Conservation (phyloP, 345 rosid genomes). For the Dipteronia dyeriana region DNA sequence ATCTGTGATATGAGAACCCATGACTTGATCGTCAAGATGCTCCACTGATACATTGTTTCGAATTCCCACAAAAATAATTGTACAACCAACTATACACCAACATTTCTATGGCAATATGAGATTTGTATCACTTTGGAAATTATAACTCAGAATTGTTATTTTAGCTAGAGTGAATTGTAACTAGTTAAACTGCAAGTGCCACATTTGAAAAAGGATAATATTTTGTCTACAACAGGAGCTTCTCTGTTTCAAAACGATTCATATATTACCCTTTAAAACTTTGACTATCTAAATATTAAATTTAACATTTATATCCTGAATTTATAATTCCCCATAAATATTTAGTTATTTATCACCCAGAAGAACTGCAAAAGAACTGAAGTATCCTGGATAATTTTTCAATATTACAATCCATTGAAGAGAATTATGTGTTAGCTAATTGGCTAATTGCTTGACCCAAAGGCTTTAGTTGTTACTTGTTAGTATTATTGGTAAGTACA, state of each 20-base stretch:
- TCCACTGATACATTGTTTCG: neutral
- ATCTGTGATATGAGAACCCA: neutral
- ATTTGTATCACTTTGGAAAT: neutral
- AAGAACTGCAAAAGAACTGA: neutral
- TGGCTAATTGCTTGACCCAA: no score
- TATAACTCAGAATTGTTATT: neutral
- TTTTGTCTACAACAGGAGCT: neutral
- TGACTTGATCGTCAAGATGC: neutral
- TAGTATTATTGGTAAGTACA: no score
- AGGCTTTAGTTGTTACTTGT: no score
- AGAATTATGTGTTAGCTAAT: no score
- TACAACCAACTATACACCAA: neutral
- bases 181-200: neutral
- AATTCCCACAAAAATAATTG: neutral
- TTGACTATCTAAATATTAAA: neutral
- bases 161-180: neutral
- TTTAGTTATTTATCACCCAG: neutral
- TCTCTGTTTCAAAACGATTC: neutral
- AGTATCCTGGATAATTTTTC: neutral
- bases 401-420: no score
- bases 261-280: neutral
- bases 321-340: neutral
- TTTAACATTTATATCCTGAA: neutral
- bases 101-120: neutral
- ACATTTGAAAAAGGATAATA: neutral